Percentiles rank a stretch among this genome's conserved stretches.
These are phyloP conservation scores for Skeletonema tropicum DNA, from an alignment of 108 stramenopile species.

Conservation along the genomic window DNA sequence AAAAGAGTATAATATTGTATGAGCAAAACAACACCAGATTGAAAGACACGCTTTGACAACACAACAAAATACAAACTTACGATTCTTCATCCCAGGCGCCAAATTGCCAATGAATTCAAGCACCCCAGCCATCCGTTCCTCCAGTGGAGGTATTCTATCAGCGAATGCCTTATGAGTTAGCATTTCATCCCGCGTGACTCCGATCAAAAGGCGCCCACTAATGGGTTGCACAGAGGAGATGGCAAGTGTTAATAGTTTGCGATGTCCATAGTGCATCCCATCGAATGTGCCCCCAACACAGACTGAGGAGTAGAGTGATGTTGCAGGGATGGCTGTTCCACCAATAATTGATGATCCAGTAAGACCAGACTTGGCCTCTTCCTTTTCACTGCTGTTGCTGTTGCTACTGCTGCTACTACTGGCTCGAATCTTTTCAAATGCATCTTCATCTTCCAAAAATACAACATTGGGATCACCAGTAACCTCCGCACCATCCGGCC, in stretches of 20 bases:
- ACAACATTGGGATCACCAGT: slow-evolving; percentile 58
- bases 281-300: slow-evolving; percentile 94
- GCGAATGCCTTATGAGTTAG: slow-evolving; percentile 69
- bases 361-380: slow-evolving; percentile 11
- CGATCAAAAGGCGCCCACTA: slow-evolving; percentile 73
- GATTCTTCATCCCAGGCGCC: slow-evolving; percentile 89
- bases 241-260: slow-evolving; percentile 86
- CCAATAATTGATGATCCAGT: slow-evolving; percentile 43
- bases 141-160: slow-evolving; percentile 65
- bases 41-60: not conserved
- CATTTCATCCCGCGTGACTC: slow-evolving; percentile 87
- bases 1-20: not conserved
- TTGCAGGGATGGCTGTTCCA: slow-evolving; percentile 60
- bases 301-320: slow-evolving; percentile 72
- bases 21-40: not conserved
- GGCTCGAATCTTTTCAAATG: slow-evolving; percentile 25
- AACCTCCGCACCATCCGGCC: slow-evolving; percentile 70
- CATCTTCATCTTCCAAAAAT: slow-evolving; percentile 80
- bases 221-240: slow-evolving; percentile 76
- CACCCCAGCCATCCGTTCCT: slow-evolving; percentile 68
- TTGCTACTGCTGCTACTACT: slow-evolving; percentile 4
- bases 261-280: slow-evolving; percentile 93
- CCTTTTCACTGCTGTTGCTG: not conserved
- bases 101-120: slow-evolving; percentile 75
- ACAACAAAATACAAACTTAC: slow-evolving; percentile 6